Evolutionary conservation across 2,329 filamentous ascomycete species (phyloP).

Genomic region (Hymenoscyphus fraxineus): DNA sequence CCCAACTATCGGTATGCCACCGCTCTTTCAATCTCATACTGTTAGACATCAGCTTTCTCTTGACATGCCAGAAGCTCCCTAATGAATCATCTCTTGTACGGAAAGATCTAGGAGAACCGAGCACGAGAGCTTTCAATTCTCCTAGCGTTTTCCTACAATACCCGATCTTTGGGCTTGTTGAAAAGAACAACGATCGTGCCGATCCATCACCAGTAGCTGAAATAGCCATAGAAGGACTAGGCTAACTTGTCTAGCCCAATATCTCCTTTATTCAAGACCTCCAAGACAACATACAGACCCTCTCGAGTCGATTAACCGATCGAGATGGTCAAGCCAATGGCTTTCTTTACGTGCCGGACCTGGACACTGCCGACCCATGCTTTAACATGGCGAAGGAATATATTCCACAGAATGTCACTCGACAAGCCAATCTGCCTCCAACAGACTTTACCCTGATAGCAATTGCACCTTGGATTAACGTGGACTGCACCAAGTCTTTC

Average conservation of each 20-base stretch:
- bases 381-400: slow-evolving; percentile 57
- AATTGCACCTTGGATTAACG: slow-evolving; percentile 79
- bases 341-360: slow-evolving; percentile 78
- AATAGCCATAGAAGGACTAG: neutral
- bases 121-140: neutral
- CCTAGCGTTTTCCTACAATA: neutral
- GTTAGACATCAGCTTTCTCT: neutral
- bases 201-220: no score
- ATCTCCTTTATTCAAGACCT: slow-evolving; percentile 35
- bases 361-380: slow-evolving; percentile 58
- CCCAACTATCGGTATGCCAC: slow-evolving; percentile 27
- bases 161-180: neutral
- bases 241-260: slow-evolving; percentile 25
- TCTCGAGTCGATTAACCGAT: slow-evolving; percentile 65
- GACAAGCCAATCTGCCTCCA: slow-evolving; percentile 62
- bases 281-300: slow-evolving; percentile 65
- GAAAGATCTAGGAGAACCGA: neutral
- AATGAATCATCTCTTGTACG: neutral
- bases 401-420: slow-evolving; percentile 72
- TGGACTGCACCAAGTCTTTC: slow-evolving; percentile 69
- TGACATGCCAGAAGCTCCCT: neutral
- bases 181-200: no score
- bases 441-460: slow-evolving; percentile 73
- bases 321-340: slow-evolving; percentile 64
- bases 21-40: neutral